phyloP scores from a whole-genome alignment of 192 early-diverging fungal genomes.

The Podila epigama region DNA sequence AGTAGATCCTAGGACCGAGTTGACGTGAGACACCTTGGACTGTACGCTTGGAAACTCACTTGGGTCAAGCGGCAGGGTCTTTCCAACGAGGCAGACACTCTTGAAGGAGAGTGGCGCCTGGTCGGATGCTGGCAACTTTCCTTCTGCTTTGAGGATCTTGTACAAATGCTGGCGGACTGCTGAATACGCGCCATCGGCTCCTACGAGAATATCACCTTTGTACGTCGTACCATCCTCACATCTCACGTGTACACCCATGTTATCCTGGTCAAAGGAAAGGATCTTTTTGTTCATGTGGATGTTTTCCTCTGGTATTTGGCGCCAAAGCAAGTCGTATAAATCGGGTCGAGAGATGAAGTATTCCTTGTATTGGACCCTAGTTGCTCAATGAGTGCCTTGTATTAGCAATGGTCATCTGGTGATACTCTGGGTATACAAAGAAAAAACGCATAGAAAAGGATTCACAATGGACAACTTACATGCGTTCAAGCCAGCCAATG shows the following conservation, averaged over 20 bases:
- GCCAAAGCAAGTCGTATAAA: not conserved
- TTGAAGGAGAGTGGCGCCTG: not conserved
- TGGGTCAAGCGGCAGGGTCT: slow-evolving; percentile 6
- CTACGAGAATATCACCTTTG: slow-evolving; percentile 1
- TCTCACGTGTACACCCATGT: not conserved
- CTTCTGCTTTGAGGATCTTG: not conserved
- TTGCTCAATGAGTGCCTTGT: not conserved
- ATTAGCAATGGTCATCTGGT: not conserved
- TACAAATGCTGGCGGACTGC: slow-evolving; percentile 10
- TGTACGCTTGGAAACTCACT: not conserved
- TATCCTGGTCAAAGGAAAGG: not conserved
- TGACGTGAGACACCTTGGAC: not conserved
- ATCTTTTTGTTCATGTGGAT: not conserved
- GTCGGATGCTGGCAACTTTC: not conserved
- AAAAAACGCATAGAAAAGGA: not conserved
- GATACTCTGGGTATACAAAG: not conserved
- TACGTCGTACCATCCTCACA: not conserved
- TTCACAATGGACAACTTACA: not conserved
- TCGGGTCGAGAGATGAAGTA: slow-evolving; percentile 1
- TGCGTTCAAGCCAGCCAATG: not conserved
- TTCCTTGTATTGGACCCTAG: not conserved
- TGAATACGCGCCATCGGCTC: not conserved
- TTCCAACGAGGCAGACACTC: slow-evolving; percentile 5
- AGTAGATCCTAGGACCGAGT: not conserved
- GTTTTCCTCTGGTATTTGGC: not conserved